Percentiles rank a stretch among this genome's conserved stretches.
These are phyloP conservation scores for Conoideocrella luteorostrata DNA, from an alignment of 2,329 filamentous ascomycete species.

Conservation along the genomic window DNA sequence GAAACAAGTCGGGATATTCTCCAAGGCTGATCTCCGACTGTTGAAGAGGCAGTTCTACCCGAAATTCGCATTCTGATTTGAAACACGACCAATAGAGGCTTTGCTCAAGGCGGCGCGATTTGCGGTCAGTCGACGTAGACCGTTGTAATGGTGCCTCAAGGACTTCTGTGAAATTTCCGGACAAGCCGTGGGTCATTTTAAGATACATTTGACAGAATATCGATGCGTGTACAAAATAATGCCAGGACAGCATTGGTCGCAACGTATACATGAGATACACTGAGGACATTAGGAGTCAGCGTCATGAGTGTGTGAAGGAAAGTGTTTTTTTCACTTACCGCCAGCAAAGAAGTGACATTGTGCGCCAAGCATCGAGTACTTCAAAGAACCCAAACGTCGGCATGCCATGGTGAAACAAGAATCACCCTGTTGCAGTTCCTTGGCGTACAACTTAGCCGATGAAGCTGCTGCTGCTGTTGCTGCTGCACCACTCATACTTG, in stretches of 20 bases:
- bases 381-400: constrained; percentile 18
- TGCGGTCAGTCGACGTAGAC: constrained; percentile 7
- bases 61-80: constrained; percentile 35
- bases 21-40: constrained; percentile 27
- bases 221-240: constrained; percentile 26
- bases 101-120: constrained; percentile 27
- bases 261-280: constrained; percentile 35
- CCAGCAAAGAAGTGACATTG: constrained; percentile 34
- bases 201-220: constrained; percentile 28
- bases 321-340: too few species aligned
- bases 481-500: not conserved
- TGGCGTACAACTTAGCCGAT: constrained; percentile 9
- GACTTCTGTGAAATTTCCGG: constrained; percentile 9
- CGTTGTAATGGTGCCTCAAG: constrained; percentile 5
- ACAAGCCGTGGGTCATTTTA: constrained; percentile 14
- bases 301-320: too few species aligned
- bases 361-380: constrained; percentile 22
- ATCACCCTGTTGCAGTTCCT: constrained; percentile 8
- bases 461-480: constrained; percentile 8
- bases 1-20: constrained; percentile 26
- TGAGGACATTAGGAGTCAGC: not conserved
- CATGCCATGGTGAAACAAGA: constrained; percentile 19
- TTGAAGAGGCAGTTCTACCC: constrained; percentile 31
- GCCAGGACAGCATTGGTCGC: constrained; percentile 28
- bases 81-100: constrained; percentile 37